These are phyloP conservation scores for Quillaja saponaria DNA, from an alignment of 306 rosid species.

Conservation along the genomic window DNA sequence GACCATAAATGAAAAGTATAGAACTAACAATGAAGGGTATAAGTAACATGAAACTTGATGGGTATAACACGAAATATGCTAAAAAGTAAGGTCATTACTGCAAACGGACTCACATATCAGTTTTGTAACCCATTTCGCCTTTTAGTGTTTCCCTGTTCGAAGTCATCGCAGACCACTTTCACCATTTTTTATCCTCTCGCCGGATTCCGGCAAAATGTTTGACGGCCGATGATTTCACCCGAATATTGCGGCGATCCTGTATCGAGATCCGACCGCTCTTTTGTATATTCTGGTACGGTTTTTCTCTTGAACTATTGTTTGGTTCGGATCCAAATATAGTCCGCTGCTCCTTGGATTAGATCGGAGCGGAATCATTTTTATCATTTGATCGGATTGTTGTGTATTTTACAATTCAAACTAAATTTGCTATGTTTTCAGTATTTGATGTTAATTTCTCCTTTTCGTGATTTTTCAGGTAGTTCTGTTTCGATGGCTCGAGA, in stretches of 20 bases:
- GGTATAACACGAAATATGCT: too few species aligned
- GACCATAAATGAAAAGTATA: too few species aligned
- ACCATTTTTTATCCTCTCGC: too few species aligned
- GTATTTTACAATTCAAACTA: conserved; percentile 11
- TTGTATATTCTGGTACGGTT: conserved; percentile 43
- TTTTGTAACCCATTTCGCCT: too few species aligned
- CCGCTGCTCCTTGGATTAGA: conserved; percentile 32
- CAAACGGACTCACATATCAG: too few species aligned
- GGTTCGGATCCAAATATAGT: conserved; percentile 36
- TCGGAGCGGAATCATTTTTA: conserved; percentile 35
- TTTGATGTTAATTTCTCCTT: conserved; percentile 24
- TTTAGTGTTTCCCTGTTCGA: too few species aligned
- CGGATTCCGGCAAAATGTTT: conserved; percentile 45
- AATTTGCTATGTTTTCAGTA: not conserved
- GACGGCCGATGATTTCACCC: conserved; percentile 31
- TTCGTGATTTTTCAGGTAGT: conserved; percentile 47
- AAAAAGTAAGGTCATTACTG: too few species aligned
- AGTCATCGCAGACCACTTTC: too few species aligned
- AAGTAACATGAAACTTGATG: too few species aligned
- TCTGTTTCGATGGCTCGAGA: conserved; percentile 40
- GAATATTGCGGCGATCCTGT: conserved; percentile 25
- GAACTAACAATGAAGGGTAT: too few species aligned
- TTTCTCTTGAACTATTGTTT: not conserved
- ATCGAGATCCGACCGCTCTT: conserved; percentile 45
- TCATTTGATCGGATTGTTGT: conserved; percentile 12